These are phyloP conservation scores for Barnettozyma hawaiiensis DNA, from an alignment of 1,139 yeast species.

Conservation along the genomic window DNA sequence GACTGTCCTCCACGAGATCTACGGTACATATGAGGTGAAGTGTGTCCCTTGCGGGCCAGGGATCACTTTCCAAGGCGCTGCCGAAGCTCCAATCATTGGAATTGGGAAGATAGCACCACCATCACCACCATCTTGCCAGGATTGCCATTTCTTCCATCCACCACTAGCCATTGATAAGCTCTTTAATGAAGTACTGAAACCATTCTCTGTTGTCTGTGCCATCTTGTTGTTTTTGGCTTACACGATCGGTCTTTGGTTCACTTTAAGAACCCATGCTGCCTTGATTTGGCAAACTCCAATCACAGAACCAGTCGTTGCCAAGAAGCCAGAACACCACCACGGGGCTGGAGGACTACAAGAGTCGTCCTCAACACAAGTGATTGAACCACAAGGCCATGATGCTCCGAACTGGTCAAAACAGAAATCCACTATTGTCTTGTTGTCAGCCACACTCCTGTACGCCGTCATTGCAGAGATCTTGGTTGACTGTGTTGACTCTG, in stretches of 20 bases:
- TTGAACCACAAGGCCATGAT: slow-evolving; percentile 70
- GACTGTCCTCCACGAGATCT: slow-evolving; percentile 81
- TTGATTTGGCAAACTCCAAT: slow-evolving; percentile 84
- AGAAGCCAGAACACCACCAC: slow-evolving; percentile 15
- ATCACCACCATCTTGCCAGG: slow-evolving; percentile 46
- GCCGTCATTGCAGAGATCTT: slow-evolving; percentile 93
- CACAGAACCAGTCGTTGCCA: slow-evolving; percentile 23
- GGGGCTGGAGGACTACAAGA: slow-evolving; percentile 17
- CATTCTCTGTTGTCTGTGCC: slow-evolving; percentile 80
- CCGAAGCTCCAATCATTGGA: neutral
- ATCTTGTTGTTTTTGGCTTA: slow-evolving; percentile 76
- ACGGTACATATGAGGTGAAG: slow-evolving; percentile 77
- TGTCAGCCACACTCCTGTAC: slow-evolving; percentile 80
- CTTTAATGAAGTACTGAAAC: slow-evolving; percentile 63
- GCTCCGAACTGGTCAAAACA: slow-evolving; percentile 95
- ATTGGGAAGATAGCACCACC: neutral
- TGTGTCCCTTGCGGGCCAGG: slow-evolving; percentile 41
- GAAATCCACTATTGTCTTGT: slow-evolving; percentile 78
- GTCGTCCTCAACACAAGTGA: slow-evolving; percentile 33
- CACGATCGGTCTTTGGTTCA: slow-evolving; percentile 86
- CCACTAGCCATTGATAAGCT: slow-evolving; percentile 58
- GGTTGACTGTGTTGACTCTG: slow-evolving; percentile 91
- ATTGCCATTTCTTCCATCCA: slow-evolving; percentile 79
- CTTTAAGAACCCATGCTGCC: slow-evolving; percentile 93
- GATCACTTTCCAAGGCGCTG: neutral